Evolutionary conservation across 352 stramenopile species (phyloP), one percentile per base, ranked within the genome.

Genomic region (Phytophthora tubulina): DNA sequence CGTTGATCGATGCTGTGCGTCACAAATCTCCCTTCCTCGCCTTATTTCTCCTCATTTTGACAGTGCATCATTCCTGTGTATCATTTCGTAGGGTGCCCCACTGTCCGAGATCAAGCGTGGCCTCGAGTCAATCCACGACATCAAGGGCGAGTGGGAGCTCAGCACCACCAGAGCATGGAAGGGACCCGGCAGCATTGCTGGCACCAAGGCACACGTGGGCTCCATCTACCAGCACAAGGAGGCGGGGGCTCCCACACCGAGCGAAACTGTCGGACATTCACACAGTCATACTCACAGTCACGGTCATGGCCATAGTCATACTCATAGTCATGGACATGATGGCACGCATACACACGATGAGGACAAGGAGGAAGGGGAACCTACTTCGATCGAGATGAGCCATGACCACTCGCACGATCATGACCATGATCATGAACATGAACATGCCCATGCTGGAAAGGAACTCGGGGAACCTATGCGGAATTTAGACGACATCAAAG

Each of bases 401-500:
- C 75, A 81, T 46, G 45, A 67, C 4, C 63, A 77, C 30, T 62
- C 52, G 3, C 61, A 70, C 41, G 63, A 64, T 3, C 70, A 85
- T 39, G 35, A 69, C 17, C 78, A 82, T 60, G 54, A 74, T 0
- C 74, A 84, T 10, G 56, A 76, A 2, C 84, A 94, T 45, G 44
- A 54, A 6, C 81, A 94, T 68, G 50, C 32, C 9, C 73, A 93
- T 41, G 46, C 31, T 35, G 58, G 50, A 46, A 33, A 85, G 15
- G 51, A 86, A 17, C 70, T 27, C 14, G 41, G 48, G 33, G 93
- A 97, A 64, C 81, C 86, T 8, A 87, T 98, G 68, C 93, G 97
- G 36, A 99, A 99, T 72, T 73, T 99, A 33, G 73, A 85, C 30
- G 75, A 95, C 70, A 99, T 99, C 57, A 80, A 86, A 33, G 46